A percentile compares a stretch with the other conserved stretches of the same genome.
Conservation (phyloP, 352 stramenopile genomes). For the Globisporangium splendens region DNA sequence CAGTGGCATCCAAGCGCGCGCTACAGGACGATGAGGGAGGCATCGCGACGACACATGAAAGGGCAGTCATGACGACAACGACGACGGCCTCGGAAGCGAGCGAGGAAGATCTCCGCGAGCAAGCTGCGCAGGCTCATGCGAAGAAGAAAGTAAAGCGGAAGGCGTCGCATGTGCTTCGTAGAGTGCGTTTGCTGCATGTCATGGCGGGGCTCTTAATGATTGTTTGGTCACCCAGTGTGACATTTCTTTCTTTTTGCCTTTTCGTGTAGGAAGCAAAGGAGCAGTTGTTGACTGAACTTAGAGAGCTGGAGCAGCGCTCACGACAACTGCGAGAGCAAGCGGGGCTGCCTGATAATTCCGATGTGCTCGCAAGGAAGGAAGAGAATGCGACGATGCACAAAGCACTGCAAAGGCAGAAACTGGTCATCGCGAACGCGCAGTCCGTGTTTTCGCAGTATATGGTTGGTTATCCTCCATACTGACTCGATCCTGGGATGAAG, state of each 20-base stretch:
- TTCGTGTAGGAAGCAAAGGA: background rate
- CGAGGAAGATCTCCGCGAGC: background rate
- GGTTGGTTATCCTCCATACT: background rate
- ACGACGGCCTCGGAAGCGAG: background rate
- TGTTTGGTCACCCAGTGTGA: too few relatives aligned
- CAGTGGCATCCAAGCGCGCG: too few relatives aligned
- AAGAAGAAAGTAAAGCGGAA: background rate
- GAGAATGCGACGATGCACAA: background rate
- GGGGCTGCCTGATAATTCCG: background rate
- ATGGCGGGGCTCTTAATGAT: background rate
- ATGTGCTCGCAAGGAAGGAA: background rate
- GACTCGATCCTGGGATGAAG: too few relatives aligned
- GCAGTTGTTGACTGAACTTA: background rate
- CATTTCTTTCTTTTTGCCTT: background rate
- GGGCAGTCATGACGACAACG: background rate
- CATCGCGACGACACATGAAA: background rate
- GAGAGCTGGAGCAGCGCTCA: background rate
- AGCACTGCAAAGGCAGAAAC: background rate
- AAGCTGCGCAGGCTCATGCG: background rate
- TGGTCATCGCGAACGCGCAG: background rate
- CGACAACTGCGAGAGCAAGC: background rate
- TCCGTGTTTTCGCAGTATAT: background rate
- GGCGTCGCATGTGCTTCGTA: background rate
- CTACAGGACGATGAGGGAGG: too few relatives aligned
- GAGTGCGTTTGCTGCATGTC: background rate